A percentile compares a stretch with the other conserved stretches of the same genome.
Conservation (phyloP, 2,329 filamentous ascomycete species). For the Sporothrix humicola region DNA sequence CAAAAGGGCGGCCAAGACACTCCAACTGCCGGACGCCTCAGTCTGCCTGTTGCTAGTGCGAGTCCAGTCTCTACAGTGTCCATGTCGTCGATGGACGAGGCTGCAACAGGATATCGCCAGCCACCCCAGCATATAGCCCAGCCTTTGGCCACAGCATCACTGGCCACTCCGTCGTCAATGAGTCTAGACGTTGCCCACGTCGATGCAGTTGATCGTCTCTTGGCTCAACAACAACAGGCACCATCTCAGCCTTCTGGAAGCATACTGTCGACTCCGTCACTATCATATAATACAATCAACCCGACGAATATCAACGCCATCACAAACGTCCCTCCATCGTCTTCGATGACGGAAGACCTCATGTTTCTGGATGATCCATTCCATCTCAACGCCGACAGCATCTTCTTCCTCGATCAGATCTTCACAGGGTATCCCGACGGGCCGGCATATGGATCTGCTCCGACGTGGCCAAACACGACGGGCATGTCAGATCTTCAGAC, state of each 20-base stretch:
- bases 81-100: background rate
- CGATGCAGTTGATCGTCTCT: background rate
- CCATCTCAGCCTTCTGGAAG: background rate
- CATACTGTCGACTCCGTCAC: too few species aligned
- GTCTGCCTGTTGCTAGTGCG: background rate
- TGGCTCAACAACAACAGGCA: background rate
- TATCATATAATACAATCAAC: background rate
- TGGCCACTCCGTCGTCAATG: conserved; percentile 10
- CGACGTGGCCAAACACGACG: background rate
- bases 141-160: background rate
- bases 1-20: background rate
- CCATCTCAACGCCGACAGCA: conserved; percentile 40
- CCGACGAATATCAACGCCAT: background rate
- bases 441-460: background rate
- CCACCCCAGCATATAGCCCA: background rate
- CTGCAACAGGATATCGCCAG: too few species aligned
- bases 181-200: background rate
- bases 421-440: conserved; percentile 36
- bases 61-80: conserved; percentile 4
- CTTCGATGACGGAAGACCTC: conserved; percentile 27
- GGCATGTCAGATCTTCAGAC: background rate
- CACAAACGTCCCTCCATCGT: conserved; percentile 1
- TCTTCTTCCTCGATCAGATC: conserved; percentile 41
- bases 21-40: background rate
- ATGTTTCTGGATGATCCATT: conserved; percentile 34